phyloP scores from a whole-genome alignment of 169 alveolate genomes.

The Gregarina niphandrodes region DNA sequence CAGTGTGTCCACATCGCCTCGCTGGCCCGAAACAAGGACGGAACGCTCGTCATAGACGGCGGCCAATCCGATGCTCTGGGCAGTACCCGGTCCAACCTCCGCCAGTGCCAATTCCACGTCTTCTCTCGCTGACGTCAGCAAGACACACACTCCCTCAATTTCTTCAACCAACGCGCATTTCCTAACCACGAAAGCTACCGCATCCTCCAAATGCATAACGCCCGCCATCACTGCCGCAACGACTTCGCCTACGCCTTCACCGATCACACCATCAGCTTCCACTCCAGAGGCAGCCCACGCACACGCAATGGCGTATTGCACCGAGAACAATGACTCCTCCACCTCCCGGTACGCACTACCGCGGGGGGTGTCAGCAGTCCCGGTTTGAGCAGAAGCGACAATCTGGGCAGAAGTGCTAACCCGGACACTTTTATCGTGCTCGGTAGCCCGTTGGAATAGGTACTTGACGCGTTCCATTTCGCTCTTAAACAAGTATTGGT shows the following conservation, averaged over 20 bases:
- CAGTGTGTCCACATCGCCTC: conserved; percentile 24
- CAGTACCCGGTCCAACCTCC: conserved; percentile 28
- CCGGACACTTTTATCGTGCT: background rate
- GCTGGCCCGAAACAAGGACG: conserved; percentile 23
- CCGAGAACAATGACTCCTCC: conserved; percentile 28
- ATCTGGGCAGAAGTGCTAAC: background rate
- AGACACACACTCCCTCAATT: conserved; percentile 13
- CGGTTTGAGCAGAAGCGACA: background rate
- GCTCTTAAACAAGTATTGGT: conserved; percentile 23
- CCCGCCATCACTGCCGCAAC: conserved; percentile 34
- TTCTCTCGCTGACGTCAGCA: conserved; percentile 24
- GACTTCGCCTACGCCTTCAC: conserved; percentile 32
- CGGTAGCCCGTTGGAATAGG: background rate
- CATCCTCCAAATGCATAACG: conserved; percentile 27
- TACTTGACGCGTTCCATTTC: conserved; percentile 9
- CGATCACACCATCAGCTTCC: conserved; percentile 32
- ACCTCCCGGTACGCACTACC: background rate
- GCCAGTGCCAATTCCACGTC: conserved; percentile 39
- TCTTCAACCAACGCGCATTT: conserved; percentile 13
- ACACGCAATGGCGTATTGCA: conserved; percentile 35
- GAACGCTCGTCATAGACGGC: conserved; percentile 22
- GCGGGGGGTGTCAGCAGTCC: background rate
- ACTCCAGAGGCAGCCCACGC: conserved; percentile 32
- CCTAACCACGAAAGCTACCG: conserved; percentile 18
- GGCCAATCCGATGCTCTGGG: conserved; percentile 13